Evolutionary conservation across 257 asterid genomes (phyloP), one percentile per base, ranked within the genome.

Genomic region (Lycium ferocissimum): DNA sequence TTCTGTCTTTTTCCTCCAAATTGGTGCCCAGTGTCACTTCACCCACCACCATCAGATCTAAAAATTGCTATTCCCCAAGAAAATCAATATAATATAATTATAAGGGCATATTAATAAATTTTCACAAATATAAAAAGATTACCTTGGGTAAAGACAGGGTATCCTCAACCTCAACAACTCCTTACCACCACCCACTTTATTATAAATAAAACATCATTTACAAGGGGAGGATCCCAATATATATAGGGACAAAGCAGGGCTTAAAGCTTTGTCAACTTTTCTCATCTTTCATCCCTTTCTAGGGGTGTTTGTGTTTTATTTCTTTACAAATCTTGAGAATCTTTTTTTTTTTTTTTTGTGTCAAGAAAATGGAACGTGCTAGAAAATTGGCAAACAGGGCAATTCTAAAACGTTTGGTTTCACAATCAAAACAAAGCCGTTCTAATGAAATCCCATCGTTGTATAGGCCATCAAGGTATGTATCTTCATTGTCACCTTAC

Each of bases 301-400:
- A 80, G 88, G 86, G 86, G 83, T 83, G 83, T 58, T 51, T 57
- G n/a, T 81, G 35, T 45, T 45, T 11, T 84, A 73, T 35, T 38
- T 7, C 5, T 37, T 13, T 3, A 49, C 76, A 47, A 81, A 37
- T 38, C 62, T 67, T 53, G 12, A 45, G 71, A 73, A 9, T 20
- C 51, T 83, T 71, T 33, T 10, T 26, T 26, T 26, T 26, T 26
- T 26, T 26, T 26, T 26, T 26, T 26, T 26, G 33, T 22, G 20
- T 6, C 83, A 40, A 13, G 66, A 49, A 83, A 86, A 95, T 95
- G 98, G 98, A 95, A 86, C 94, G 96, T 8, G 95, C 97, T 2
- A 88, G 98, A 67, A 94, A 89, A 86, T 90, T 95, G 40, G 96
- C 94, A 12, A 92, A 87, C 94, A 63, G 87, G 80, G 96, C 93